Evolutionary conservation across 1,139 yeast genomes (phyloP).

Genomic region (Geotrichum siamense): DNA sequence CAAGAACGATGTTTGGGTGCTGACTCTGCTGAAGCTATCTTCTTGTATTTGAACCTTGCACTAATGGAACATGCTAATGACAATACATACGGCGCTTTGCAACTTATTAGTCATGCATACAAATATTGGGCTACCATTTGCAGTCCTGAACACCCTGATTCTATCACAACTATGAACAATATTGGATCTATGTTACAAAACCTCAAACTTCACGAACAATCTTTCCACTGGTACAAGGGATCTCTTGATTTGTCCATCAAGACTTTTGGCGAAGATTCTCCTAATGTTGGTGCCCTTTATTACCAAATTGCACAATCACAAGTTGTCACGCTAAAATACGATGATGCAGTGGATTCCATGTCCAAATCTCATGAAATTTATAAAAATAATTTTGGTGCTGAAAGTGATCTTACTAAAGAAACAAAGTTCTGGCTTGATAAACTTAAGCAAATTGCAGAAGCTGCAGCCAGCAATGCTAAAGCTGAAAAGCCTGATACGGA

Average conservation of each 20-base stretch:
- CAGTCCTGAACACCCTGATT: conserved; percentile 60
- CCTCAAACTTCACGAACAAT: conserved; percentile 42
- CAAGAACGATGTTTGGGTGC: conserved; percentile 75
- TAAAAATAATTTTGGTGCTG: conserved; percentile 52
- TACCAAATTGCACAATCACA: conserved; percentile 64
- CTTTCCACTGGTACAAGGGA: conserved; percentile 45
- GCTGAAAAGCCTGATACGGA: conserved; percentile 17
- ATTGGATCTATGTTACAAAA: conserved; percentile 56
- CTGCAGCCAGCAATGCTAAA: conserved; percentile 24
- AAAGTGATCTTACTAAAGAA: conserved; percentile 56
- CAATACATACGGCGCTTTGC: conserved; percentile 54
- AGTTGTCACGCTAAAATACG: conserved; percentile 46
- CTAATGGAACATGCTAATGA: conserved; percentile 58
- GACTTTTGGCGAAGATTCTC: conserved; percentile 52
- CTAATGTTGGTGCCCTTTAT: conserved; percentile 51
- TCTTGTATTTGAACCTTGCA: conserved; percentile 70
- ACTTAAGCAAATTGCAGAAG: conserved; percentile 35
- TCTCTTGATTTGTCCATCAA: conserved; percentile 43
- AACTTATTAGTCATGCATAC: conserved; percentile 55
- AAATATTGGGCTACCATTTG: conserved; percentile 49
- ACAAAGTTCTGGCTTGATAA: conserved; percentile 56
- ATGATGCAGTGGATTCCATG: conserved; percentile 50
- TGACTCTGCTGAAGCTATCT: conserved; percentile 70
- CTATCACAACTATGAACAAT: conserved; percentile 57
- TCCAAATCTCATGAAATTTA: conserved; percentile 48